phyloP scores from a whole-genome alignment of 1,139 yeast genomes.

The Diutina mesorugosa region DNA sequence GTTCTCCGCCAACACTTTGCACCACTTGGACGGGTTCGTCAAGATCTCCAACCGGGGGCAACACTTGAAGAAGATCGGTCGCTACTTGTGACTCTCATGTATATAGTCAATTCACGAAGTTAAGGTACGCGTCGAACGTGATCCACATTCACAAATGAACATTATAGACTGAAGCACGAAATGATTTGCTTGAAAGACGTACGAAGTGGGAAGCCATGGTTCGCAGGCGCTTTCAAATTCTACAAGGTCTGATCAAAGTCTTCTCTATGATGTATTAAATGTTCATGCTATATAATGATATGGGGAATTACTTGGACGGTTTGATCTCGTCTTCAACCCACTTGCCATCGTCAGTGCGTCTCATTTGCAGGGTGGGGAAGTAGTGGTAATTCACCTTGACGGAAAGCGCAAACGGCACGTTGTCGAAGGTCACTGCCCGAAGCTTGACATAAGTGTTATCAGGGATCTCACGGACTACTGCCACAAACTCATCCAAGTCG shows the following conservation, averaged over 20 bases:
- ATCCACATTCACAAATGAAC: background rate
- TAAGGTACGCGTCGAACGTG: background rate
- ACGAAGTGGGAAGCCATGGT: no score
- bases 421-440: slow-evolving; percentile 73
- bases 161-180: background rate
- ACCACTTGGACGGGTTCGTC: slow-evolving; percentile 51
- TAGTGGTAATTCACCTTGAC: slow-evolving; percentile 84
- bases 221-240: no score
- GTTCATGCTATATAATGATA: background rate
- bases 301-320: background rate
- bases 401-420: slow-evolving; percentile 75
- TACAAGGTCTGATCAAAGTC: background rate
- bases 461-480: slow-evolving; percentile 51
- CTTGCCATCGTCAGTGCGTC: slow-evolving; percentile 34
- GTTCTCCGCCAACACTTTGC: slow-evolving; percentile 56
- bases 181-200: no score
- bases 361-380: slow-evolving; percentile 70
- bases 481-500: slow-evolving; percentile 51
- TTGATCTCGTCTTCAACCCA: slow-evolving; percentile 19
- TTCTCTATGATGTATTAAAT: background rate
- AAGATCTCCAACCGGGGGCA: slow-evolving; percentile 37
- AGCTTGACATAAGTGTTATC: slow-evolving; percentile 75
- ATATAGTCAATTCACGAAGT: background rate
- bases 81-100: background rate
- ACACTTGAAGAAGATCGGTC: slow-evolving; percentile 43